Base-by-base conservation (phyloP, 176 grass and related monocot genomes). In the Juncus effusus region DNA sequence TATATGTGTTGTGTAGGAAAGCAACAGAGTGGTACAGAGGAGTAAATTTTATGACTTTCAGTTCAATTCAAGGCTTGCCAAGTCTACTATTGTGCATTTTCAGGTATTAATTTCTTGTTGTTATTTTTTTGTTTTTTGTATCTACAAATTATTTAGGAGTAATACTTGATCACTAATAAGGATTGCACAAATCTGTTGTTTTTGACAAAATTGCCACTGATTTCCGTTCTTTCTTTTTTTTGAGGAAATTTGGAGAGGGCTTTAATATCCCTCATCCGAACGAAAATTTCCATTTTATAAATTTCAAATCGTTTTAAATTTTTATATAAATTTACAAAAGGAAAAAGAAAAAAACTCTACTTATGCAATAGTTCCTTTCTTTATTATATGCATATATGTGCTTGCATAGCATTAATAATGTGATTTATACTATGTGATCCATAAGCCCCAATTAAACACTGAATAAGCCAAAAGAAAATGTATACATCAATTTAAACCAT, bases 41-140 rank as follows among this genome's bases (percentile, higher is more conserved):
- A 72, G 80, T 6, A 85, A 63, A 38, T 93, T 84, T 75, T 97
- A 86, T 74, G 80, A 93, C 78, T 97, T 97, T 61, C 83, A 97
- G 55, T 93, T 89, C 78, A 92, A 89, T 69, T 80, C 88, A 68
- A 88, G 85, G 88, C 40, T 64, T 61, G 85, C 75, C 47, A 84
- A 82, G 41, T 79, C 83, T 40, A 86, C 80, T 64, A 89, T 97
- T 41, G 61, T 86, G 50, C 94, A 97, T 82, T 97, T 97, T 84
- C 94, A 97, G 94, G 94, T 93, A 68, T 51, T 37, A 52, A 60
- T 63, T 10, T 61, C 6, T 57, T 56, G 54, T 68, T 54, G 2
- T 38, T 54, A 61, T 60, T 81, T 38, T 36, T 74, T 59, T 14
- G 37, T 40, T 36, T 13, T 64, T 71, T 41, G 35, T 16, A 57